Evolutionary conservation across 345 rosid genomes (phyloP), one percentile per base, ranked within the genome.

Genomic region (Hypericum androsaemum): DNA sequence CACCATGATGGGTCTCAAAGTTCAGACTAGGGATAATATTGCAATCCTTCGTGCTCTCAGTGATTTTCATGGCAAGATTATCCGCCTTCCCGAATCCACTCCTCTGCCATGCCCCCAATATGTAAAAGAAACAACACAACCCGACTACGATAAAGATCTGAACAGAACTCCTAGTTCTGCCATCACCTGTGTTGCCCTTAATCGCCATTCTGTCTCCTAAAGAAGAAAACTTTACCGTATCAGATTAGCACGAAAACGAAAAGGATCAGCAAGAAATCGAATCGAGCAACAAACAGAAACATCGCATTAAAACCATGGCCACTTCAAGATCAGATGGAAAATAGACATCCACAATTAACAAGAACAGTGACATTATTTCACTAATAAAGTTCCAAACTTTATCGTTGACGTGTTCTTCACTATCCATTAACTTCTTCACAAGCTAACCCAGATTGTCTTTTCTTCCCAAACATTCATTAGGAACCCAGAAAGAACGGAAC

Each of bases 71-170:
- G 60, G 99, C 99, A 53, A 88, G 90, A 50, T 88, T 83, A 57
- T 92, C 99, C 36, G 97, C 99, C 72, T 92, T 92, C 47, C 99
- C 99, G 32, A 88, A 94, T 0, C 99, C 99, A 58, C 99, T 88
- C 39, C 88, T 69, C 64, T 88, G 99, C 99, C 99, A 92, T 16
- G 97, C 99, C 13, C 99, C 99, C 10, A 92, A 63, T 16, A 88
- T 74, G 70, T 92, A 92, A 58, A 88, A 92, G 70, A 88, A 92
- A 61, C 94, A 82, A 64, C 99, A 92, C 16, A 92, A 50, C 47
- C 94, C 88, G 16, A 74, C 77, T 10, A 92, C 83, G 17, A 92
- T 77, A 56, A 92, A 81, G 58, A 92, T 74, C 62, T 88, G 95
- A 41, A 92, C 57, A 39, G 95, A 81, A 70, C 94, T 88, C 69